Conservation (phyloP, 345 rosid species). For the Chamaenerion angustifolium region DNA sequence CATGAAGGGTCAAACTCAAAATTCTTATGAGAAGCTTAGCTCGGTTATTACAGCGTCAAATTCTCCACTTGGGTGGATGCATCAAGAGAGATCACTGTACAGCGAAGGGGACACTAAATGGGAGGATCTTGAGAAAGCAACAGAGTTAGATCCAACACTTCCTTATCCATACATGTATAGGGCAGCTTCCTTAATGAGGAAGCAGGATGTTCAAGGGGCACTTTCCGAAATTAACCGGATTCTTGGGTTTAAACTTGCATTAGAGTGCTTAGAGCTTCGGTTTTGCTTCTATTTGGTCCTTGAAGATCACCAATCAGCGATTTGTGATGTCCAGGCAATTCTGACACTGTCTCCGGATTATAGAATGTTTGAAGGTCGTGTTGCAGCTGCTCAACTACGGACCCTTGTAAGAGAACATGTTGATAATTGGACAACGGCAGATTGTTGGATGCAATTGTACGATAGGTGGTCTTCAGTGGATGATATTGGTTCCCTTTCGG, state of each 20-base stretch:
- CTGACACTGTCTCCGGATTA: conserved; percentile 79
- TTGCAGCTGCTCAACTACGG: conserved; percentile 74
- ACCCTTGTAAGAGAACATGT: conserved; percentile 85
- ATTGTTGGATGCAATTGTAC: conserved; percentile 96
- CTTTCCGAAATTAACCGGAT: conserved; percentile 72
- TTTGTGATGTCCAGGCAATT: conserved; percentile 89
- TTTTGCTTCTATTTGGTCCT: conserved; percentile 86
- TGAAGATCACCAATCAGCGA: conserved; percentile 73
- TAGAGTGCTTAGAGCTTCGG: conserved; percentile 93
- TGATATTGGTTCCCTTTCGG: conserved; percentile 94
- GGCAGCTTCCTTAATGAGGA: conserved; percentile 71
- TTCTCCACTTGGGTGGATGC: conserved; percentile 83
- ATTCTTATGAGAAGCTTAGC: conserved; percentile 71
- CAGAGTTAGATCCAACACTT: conserved; percentile 78
- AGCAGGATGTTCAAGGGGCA: conserved; percentile 64
- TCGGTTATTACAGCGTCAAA: conserved; percentile 59
- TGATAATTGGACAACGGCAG: conserved; percentile 87
- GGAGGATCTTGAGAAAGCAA: conserved; percentile 85
- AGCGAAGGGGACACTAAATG: conserved; percentile 64
- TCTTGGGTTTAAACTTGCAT: conserved; percentile 85
- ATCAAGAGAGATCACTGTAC: conserved; percentile 84
- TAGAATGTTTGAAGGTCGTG: conserved; percentile 91
- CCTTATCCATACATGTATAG: conserved; percentile 93
- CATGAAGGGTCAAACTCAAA: conserved; percentile 47
- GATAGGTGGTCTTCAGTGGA: conserved; percentile 95